Base-by-base conservation (phyloP, 2,329 filamentous ascomycete genomes). In the Sporothrix protearum region DNA sequence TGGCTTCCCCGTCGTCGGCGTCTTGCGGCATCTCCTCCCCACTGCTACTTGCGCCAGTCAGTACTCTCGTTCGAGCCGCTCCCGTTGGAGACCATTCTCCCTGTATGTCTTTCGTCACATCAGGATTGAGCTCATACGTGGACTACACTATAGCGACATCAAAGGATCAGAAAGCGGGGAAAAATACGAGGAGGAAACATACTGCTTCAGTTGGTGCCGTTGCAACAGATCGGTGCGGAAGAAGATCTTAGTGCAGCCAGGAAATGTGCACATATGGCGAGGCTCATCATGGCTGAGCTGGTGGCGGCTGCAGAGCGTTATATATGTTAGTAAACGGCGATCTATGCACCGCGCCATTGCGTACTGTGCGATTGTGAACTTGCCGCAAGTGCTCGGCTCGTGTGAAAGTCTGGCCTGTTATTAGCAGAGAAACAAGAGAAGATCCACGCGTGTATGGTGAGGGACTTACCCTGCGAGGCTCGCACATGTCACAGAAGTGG, bases 211-310 rank as follows among this genome's bases (percentile, higher is more conserved):
- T 71, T 82, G 78, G 75, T 90, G 88, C 49, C 88, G 85, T n/a
- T 85, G 82, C 22, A 89, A 81, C 12, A 90, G 79, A 77, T 90
- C 88, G 61, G 84, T 83, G 70, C 88, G 84, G 74, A 88, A 84
- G 73, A 90, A 90, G 16, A 82, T 81, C 73, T 84, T 85, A 51
- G 85, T 86, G 77, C 88, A 90, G 51, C 85, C 84, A 19, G 83
- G 82, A 71, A 84, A 82, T 2, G 78, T 80, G 73, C 88, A 90
- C 49, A 79, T 79, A 75, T 84, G 83, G 57, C 82, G 81, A 33
- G 88, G 86, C 68, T 42, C 25, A 10, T 64, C 25, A 36, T 73
- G 72, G 36, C 55, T 69, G 25, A 73, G 82, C 77, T 89, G 72
- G 49, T 75, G 73, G 5, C 73, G 73, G 39, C 73, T 74, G n/a